Evolutionary conservation across 148 eudicot genomes (phyloP), one percentile per base, ranked within the genome.

Genomic region (Euryodendron excelsum): DNA sequence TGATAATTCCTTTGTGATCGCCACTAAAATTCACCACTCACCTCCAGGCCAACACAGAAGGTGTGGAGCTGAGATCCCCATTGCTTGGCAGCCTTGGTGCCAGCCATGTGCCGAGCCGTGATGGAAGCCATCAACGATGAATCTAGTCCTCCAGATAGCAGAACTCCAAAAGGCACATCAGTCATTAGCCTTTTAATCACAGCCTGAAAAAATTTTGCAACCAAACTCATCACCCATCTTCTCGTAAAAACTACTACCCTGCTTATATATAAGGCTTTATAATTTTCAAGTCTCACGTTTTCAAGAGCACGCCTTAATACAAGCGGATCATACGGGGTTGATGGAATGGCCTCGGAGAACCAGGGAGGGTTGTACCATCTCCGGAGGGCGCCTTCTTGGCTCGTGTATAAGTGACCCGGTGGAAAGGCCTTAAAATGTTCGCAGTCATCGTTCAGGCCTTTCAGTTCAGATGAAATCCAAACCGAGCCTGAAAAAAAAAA

Each of bases 161-260:
- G 90, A 79, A 95, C 99, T 72, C 99, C 97, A 62, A 95, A 95
- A 4, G 99, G 99, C 10, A 95, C 99, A 89, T 95, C 99, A 47
- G 96, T 89, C 99, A 95, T 95, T 28, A 95, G 84, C 82, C 97
- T 89, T 79, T 93, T 95, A 44, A 82, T 80, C 67, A 95, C 96
- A 71, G 99, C 91, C 99, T 95, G 85, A 84, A 79, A 84, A 79
- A 20, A 72, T 2, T 52, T 60, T 47, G 23, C 1, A 52, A 53
- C 52, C 72, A 48, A n/a, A 53, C 17, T 12, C 63, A 52, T 34
- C 21, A 11, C 10, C 20, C 23, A 6, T 31, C 34, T 52, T 55
- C 45, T 52, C 41, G 23, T 48, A 3, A 62, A 53, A n/a, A n/a
- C n/a, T n/a, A 25, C n/a, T 45, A 27, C 21, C 31, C 56, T 3